Evolutionary conservation across 768 basidiomycete species (phyloP).

Genomic region (Lentinula boryana): DNA sequence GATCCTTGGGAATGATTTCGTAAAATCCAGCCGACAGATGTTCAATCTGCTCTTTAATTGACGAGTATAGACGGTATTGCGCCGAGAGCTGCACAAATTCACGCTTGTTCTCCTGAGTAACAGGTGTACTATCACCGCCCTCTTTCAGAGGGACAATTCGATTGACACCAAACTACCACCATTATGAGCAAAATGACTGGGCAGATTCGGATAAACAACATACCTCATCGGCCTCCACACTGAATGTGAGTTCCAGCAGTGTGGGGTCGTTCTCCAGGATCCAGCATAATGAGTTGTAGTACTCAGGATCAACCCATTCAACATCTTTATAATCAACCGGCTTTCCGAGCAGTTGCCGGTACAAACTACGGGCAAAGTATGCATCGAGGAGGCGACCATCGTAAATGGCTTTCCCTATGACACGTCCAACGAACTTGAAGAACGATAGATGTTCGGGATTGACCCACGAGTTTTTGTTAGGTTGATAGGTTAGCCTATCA

Average conservation of each 20-base stretch:
- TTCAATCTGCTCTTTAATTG: conserved; percentile 95
- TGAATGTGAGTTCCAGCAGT: conserved; percentile 83
- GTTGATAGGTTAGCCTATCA: conserved; percentile 92
- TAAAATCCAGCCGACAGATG: conserved; percentile 88
- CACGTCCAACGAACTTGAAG: conserved; percentile 97
- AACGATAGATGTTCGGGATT: conserved; percentile 95
- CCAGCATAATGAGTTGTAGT: conserved; percentile 97
- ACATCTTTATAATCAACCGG: conserved; percentile 95
- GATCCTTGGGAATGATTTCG: conserved; percentile 95
- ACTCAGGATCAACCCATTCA: conserved; percentile 97
- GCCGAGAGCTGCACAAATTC: conserved; percentile 97
- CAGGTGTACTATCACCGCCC: conserved; percentile 74
- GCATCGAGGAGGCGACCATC: conserved; percentile 95
- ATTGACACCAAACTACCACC: conserved; percentile 76
- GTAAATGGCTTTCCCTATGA: conserved; percentile 97
- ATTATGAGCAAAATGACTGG: conserved; percentile 7
- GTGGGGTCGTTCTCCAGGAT: conserved; percentile 96
- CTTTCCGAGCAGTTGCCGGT: conserved; percentile 91
- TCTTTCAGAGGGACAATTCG: conserved; percentile 85
- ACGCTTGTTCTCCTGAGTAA: conserved; percentile 94
- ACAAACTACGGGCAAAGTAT: conserved; percentile 95
- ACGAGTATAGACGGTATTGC: conserved; percentile 87
- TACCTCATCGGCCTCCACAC: conserved; percentile 93
- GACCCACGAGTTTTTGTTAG: conserved; percentile 88
- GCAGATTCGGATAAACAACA: conserved; percentile 16